Evolutionary conservation across 2,329 filamentous ascomycete genomes (phyloP).

Genomic region (Colletotrichum simmondsii): DNA sequence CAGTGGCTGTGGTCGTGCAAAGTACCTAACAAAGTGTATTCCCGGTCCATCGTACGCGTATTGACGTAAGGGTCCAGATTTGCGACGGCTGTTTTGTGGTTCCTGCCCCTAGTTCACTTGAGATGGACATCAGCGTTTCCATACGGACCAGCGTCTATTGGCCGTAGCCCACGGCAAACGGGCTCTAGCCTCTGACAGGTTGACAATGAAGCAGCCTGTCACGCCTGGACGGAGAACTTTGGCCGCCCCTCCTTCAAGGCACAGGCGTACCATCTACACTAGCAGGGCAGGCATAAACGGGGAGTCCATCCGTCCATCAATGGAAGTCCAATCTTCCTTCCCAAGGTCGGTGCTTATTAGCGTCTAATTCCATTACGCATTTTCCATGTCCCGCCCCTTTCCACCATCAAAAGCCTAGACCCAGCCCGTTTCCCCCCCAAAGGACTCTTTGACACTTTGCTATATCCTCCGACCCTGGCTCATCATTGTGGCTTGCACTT

Average conservation of each 20-base stretch:
- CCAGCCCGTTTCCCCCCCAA: background rate
- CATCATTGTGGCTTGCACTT: background rate
- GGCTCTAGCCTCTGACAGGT: background rate
- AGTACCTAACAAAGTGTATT: background rate
- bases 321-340: background rate
- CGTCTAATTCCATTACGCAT: background rate
- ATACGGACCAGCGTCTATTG: background rate
- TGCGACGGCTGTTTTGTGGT: slow-evolving; percentile 9
- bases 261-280: background rate
- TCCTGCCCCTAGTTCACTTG: background rate
- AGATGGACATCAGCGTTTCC: background rate
- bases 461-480: background rate
- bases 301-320: background rate
- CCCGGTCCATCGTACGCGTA: background rate
- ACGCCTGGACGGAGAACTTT: background rate
- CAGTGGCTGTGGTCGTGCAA: background rate
- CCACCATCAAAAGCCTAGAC: background rate
- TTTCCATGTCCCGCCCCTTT: background rate
- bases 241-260: background rate
- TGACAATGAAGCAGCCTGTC: background rate
- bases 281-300: background rate
- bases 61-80: slow-evolving; percentile 22
- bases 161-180: background rate
- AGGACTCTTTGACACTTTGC: background rate
- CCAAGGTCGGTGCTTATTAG: background rate